These are phyloP conservation scores for Blastocystis sp. DNA, from an alignment of 352 stramenopile genomes.

Conservation along the genomic window DNA sequence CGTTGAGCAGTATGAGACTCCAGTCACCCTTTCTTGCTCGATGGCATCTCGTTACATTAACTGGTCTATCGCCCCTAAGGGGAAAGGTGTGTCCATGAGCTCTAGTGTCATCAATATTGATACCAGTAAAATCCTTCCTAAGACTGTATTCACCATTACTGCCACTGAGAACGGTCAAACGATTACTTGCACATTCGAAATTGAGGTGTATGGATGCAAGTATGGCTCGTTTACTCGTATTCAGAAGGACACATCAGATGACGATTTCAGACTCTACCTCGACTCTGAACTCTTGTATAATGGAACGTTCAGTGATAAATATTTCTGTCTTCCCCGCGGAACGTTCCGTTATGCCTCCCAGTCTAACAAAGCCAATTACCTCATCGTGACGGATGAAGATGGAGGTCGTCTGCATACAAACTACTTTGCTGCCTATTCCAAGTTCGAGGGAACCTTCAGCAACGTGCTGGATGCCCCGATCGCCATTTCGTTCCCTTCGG, in stretches of 20 bases:
- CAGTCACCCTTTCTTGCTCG: too few species aligned
- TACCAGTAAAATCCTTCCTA: background rate
- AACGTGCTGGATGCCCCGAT: background rate
- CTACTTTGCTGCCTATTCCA: background rate
- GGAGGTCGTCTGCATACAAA: background rate
- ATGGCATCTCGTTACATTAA: too few species aligned
- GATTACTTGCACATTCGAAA: background rate
- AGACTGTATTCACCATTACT: background rate
- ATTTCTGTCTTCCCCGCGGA: background rate
- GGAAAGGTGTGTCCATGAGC: background rate
- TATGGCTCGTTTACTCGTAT: background rate
- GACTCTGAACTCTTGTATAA: background rate
- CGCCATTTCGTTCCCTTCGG: background rate
- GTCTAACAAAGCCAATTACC: background rate
- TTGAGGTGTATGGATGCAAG: background rate
- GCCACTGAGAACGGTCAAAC: background rate
- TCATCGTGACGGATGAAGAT: background rate
- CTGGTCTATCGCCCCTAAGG: background rate
- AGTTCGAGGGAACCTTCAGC: background rate
- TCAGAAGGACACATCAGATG: background rate
- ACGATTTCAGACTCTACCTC: background rate
- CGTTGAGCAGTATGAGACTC: too few species aligned
- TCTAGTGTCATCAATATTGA: background rate
- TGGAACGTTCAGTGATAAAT: background rate
- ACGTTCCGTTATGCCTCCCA: background rate